Base-by-base conservation (phyloP, 192 early-diverging fungal species). In the Backusella australiensis region DNA sequence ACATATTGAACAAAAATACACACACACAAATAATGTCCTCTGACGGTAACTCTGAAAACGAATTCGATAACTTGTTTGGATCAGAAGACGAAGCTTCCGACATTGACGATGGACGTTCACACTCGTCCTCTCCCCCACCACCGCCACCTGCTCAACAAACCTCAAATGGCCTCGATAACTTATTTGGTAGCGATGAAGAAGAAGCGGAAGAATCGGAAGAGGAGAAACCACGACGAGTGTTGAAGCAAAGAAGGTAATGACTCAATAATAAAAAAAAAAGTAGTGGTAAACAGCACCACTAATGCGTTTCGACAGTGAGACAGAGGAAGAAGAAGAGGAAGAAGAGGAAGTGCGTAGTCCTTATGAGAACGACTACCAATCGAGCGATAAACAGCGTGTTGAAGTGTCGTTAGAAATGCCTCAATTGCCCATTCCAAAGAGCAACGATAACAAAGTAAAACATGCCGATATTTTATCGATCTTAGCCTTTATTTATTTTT, bases 131-230 rank as follows among this genome's bases (percentile, higher is more conserved):
- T 2, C 29, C 68, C 21, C 32, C 35, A 42, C 72, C 49, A 53
- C 72, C 29, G 34, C 71, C 17, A 21, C 46, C 42, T 14, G 42
- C 14, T 11, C 42, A 44, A 17, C 11, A 11, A 44, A 44, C 42
- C 2, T 44, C 42, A 44, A 52, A 72, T 21, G 73, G 19, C n/a
- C 3, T 71, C 2, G 83, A 80, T 67, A 67, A 85, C 72, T 53
- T 81, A 35, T 85, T 82, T 82, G 78, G 81, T 59, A 77, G 77
- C 56, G 85, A 83, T 12, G 83, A 81, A 12, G 82, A 32, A 32
- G 32, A 32, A 32, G 32, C 79, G 39, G 75, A 71, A 42, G 69
- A 80, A 23, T 75, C 63, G 19, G 66, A 59, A 70, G 34, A 34
- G 67, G 70, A 14, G 66, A 70, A 11, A 69, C 19, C 26, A 34